Evolutionary conservation across 306 rosid genomes (phyloP), one percentile per base, ranked within the genome.

Genomic region (Ammopiptanthus mongolicus): DNA sequence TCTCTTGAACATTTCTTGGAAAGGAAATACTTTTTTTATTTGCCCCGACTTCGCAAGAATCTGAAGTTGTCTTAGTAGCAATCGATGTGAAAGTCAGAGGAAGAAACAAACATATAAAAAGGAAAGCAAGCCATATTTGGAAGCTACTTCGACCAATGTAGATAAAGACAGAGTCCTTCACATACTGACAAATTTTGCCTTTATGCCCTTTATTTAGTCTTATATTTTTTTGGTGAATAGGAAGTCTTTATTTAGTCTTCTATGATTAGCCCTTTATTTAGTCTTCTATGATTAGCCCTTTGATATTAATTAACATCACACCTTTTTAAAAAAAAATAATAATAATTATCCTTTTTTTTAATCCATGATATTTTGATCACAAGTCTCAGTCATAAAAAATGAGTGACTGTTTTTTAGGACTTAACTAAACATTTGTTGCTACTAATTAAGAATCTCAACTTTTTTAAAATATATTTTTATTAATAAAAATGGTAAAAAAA

Each of bases 111-210:
- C 5, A 11, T 29, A 13, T 2, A 13, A 56, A 53, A 64, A 46
- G n/a, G 39, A 58, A 44, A 48, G 15, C 41, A 65, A 67, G 37
- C 4, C 37, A 25, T 25, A 25, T 25, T 25, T 25, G 0, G 73
- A 9, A 69, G 53, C 18, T 62, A 48, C 41, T 61, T 37, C 23
- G 5, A 51, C 34, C 37, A 52, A 53, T 14, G 14, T 31, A 37
- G 69, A 63, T 23, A 41, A 59, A 47, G 73, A 62, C 70, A 57
- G 0, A 37, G 36, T 77, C 76, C 23, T 47, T 65, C 61, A 42
- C 4, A 76, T 71, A 80, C 11, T 0, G 79, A 71, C 84, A 84
- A 75, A 39, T 6, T 65, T 65, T 22, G 46, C 77, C 84, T 75
- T 84, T 84, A 21, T 33, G 70, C 47, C 6, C 3, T 34, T 65